Evolutionary conservation across 768 basidiomycete species (phyloP).

Genomic region (Leccinum truebloodii): DNA sequence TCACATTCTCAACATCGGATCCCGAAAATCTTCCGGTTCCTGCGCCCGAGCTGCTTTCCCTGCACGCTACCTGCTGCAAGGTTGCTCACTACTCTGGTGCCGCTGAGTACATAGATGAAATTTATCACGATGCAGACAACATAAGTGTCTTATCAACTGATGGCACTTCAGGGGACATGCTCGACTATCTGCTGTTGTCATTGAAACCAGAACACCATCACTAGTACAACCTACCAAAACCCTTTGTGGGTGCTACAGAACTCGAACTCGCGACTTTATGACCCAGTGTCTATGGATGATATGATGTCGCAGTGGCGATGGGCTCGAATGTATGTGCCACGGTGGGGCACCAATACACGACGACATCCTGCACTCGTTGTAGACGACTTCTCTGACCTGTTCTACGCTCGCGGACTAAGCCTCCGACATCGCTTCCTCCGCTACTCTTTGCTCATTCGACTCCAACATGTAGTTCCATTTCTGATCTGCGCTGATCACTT

Average conservation of each 20-base stretch:
- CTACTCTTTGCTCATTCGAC: no score
- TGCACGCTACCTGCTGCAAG: constrained; percentile 27
- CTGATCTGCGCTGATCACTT: not conserved
- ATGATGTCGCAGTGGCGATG: no score
- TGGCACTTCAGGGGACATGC: constrained; percentile 1
- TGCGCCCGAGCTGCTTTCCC: constrained; percentile 8
- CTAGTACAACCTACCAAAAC: no score
- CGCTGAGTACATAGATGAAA: constrained; percentile 18
- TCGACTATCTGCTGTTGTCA: not conserved
- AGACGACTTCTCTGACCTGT: no score
- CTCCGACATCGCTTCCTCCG: no score
- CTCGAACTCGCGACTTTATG: no score
- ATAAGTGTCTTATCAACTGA: constrained; percentile 2
- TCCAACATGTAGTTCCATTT: not conserved
- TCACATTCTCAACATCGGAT: not conserved
- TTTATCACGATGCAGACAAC: constrained; percentile 9
- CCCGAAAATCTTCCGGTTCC: constrained; percentile 17
- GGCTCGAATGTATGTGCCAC: no score
- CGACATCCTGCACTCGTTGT: no score
- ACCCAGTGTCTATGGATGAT: no score
- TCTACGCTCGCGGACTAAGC: no score
- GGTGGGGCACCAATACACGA: no score
- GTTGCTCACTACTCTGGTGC: constrained; percentile 30
- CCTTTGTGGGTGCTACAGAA: no score
- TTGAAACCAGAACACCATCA: not conserved